A percentile compares a stretch with the other conserved stretches of the same genome.
Evolutionary conservation across 257 asterid genomes (phyloP).

Genomic region (Solanum lignicaule): DNA sequence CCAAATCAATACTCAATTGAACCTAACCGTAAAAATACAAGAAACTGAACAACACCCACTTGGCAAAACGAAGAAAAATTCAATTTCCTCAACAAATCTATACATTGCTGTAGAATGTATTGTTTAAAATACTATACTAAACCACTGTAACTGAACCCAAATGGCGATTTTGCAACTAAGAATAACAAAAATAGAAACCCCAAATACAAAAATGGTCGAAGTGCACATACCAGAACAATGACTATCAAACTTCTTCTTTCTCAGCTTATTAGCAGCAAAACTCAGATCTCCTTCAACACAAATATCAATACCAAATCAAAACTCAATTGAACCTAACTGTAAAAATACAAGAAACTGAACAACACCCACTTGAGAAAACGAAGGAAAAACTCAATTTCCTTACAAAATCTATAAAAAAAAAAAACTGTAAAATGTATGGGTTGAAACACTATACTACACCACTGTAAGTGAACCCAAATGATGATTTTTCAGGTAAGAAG

Average conservation of each 20-base stretch:
- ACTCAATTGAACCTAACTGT: background rate
- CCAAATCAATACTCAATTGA: background rate
- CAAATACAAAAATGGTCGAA: background rate
- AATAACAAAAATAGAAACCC: background rate
- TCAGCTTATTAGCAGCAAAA: background rate
- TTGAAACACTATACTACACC: background rate
- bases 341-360: background rate
- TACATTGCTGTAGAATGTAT: background rate
- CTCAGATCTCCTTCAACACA: background rate
- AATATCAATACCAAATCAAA: background rate
- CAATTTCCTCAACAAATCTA: background rate
- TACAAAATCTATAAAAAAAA: background rate
- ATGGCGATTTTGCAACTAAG: background rate
- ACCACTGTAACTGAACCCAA: background rate
- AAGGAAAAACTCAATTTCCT: background rate
- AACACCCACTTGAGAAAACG: background rate
- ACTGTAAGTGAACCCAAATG: background rate
- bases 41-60: background rate
- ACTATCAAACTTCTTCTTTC: background rate
- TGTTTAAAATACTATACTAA: no score
- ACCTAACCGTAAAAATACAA: background rate
- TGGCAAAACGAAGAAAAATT: background rate
- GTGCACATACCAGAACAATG: background rate
- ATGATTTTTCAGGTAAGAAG: background rate
- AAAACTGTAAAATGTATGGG: background rate